These are phyloP conservation scores for Metschnikowia orientalis DNA, from an alignment of 805 yeast genomes.

Conservation along the genomic window DNA sequence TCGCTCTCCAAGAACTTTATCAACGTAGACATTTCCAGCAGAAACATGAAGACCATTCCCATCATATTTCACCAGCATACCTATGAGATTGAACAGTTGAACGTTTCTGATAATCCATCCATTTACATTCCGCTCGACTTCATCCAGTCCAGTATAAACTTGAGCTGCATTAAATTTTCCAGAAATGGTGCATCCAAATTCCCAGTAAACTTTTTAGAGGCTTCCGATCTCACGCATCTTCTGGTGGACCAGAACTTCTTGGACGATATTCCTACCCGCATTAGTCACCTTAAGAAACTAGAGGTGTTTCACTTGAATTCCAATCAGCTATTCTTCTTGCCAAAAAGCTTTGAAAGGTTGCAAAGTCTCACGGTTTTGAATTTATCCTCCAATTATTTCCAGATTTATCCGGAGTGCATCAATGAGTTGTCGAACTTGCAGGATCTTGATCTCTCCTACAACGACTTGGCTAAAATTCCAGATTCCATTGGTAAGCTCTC, in stretches of 20 bases:
- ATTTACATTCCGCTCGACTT: conserved; percentile 80
- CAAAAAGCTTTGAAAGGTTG: conserved; percentile 55
- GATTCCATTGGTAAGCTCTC: conserved; percentile 52
- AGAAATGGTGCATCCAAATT: conserved; percentile 69
- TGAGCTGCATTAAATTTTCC: conserved; percentile 63
- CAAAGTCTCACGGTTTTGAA: conserved; percentile 57
- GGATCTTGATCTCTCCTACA: conserved; percentile 78
- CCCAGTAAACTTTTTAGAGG: conserved; percentile 70
- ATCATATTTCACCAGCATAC: conserved; percentile 76
- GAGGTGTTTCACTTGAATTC: conserved; percentile 65
- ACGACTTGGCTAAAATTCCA: conserved; percentile 62
- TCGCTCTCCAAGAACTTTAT: conserved; percentile 60
- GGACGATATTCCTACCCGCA: conserved; percentile 53
- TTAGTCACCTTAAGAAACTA: conserved; percentile 50
- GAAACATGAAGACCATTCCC: conserved; percentile 80
- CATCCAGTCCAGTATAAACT: conserved; percentile 73
- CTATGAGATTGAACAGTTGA: conserved; percentile 72
- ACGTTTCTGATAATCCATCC: conserved; percentile 83
- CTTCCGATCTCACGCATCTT: conserved; percentile 59
- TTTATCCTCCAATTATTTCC: conserved; percentile 72
- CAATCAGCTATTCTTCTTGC: conserved; percentile 63
- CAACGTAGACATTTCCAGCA: conserved; percentile 66
- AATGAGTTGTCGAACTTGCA: conserved; percentile 53
- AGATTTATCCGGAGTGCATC: conserved; percentile 59
- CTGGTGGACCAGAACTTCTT: conserved; percentile 79